phyloP scores from a whole-genome alignment of 768 basidiomycete species.

The Gloeopeniophorella convolvens region DNA sequence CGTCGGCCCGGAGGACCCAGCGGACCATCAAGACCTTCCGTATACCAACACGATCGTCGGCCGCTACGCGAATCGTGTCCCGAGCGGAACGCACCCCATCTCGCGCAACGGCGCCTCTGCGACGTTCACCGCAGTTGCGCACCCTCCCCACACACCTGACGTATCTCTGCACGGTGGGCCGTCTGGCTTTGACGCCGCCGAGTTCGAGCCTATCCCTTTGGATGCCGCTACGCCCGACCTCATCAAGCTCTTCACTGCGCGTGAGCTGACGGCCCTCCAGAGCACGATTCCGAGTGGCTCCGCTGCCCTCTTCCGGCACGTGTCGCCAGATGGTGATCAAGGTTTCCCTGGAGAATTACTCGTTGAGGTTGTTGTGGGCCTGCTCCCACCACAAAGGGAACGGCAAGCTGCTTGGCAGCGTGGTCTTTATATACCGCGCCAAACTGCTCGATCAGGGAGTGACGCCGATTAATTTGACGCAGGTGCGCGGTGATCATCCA shows the following conservation, averaged over 20 bases:
- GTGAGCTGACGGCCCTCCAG: slow-evolving; percentile 44
- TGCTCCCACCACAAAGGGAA: slow-evolving; percentile 27
- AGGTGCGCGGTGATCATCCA: slow-evolving; percentile 38
- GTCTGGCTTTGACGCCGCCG: slow-evolving; percentile 51
- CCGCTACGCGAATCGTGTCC: slow-evolving; percentile 66
- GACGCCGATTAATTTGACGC: slow-evolving; percentile 71
- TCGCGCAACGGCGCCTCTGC: slow-evolving; percentile 48
- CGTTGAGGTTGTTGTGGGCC: slow-evolving; percentile 38
- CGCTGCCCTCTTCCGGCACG: slow-evolving; percentile 49
- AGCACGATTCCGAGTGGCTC: slow-evolving; percentile 27
- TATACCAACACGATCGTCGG: slow-evolving; percentile 72
- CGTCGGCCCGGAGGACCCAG: slow-evolving; percentile 60
- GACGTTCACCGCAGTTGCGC: slow-evolving; percentile 33
- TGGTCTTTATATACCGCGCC: slow-evolving; percentile 63
- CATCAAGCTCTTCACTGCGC: slow-evolving; percentile 45
- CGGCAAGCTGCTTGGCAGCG: slow-evolving; percentile 52
- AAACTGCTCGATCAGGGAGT: slow-evolving; percentile 49
- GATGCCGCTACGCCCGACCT: slow-evolving; percentile 31
- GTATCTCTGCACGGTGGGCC: slow-evolving; percentile 74
- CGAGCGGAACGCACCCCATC: slow-evolving; percentile 41
- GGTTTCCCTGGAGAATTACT: slow-evolving; percentile 60
- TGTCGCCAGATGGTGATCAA: slow-evolving; percentile 61
- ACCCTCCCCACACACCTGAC: slow-evolving; percentile 23
- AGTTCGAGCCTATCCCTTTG: slow-evolving; percentile 42
- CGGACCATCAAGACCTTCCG: slow-evolving; percentile 51